These are phyloP conservation scores for Metschnikowia orientalis DNA, from an alignment of 805 yeast species.

Conservation along the genomic window DNA sequence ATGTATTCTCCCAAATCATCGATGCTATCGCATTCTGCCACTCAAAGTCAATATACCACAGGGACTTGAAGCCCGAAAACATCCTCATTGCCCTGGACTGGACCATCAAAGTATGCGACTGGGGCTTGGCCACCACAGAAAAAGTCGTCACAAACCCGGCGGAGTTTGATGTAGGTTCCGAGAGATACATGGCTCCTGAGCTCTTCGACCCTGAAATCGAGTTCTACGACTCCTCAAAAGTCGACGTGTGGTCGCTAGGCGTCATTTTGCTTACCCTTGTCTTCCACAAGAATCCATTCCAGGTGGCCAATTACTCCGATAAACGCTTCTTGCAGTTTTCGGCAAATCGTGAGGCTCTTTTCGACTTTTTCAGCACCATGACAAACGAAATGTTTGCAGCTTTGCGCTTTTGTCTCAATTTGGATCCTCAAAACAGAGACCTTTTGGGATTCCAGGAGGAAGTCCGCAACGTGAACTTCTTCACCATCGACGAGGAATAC, in stretches of 20 bases:
- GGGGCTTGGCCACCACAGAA: slow-evolving; percentile 55
- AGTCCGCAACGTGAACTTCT: slow-evolving; percentile 53
- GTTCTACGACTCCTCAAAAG: slow-evolving; percentile 71
- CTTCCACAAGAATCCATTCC: slow-evolving; percentile 86
- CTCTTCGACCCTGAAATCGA: slow-evolving; percentile 59
- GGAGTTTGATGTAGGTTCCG: slow-evolving; percentile 79
- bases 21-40: slow-evolving; percentile 52
- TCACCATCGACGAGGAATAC: slow-evolving; percentile 75
- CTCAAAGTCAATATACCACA: slow-evolving; percentile 44
- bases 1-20: slow-evolving; percentile 48
- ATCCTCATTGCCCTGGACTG: slow-evolving; percentile 47
- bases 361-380: slow-evolving; percentile 89
- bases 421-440: slow-evolving; percentile 84
- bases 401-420: slow-evolving; percentile 67
- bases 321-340: slow-evolving; percentile 82
- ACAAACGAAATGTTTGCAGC: slow-evolving; percentile 83
- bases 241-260: slow-evolving; percentile 89
- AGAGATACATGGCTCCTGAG: slow-evolving; percentile 94
- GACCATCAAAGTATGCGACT: slow-evolving; percentile 54
- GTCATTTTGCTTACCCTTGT: slow-evolving; percentile 76
- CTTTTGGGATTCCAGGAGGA: slow-evolving; percentile 57
- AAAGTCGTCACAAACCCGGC: slow-evolving; percentile 50
- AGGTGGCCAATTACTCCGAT: slow-evolving; percentile 74
- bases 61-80: slow-evolving; percentile 58
- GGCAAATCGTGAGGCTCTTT: slow-evolving; percentile 79